A percentile compares a stretch with the other conserved stretches of the same genome.
Evolutionary conservation across 2,329 filamentous ascomycete species (phyloP).

Genomic region (Colletotrichum navitas): DNA sequence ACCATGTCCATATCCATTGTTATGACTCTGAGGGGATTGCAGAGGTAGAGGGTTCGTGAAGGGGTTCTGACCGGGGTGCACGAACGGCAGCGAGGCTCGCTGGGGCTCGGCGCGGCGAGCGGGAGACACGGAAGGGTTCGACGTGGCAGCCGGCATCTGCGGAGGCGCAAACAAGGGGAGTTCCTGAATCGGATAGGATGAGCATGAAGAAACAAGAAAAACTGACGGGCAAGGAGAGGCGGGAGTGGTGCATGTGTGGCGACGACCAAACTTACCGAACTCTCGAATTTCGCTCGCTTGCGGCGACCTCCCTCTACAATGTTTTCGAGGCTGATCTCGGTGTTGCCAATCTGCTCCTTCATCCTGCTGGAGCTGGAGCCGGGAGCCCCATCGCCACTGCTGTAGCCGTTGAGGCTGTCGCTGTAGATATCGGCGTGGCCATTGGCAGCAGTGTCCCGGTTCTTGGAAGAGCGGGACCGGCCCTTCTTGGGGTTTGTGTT

Average conservation of each 20-base stretch:
- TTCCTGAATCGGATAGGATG: slow-evolving; percentile 72
- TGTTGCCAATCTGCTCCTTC: slow-evolving; percentile 90
- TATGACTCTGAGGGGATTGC: slow-evolving; percentile 86
- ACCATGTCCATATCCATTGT: slow-evolving; percentile 65
- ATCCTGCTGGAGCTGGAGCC: slow-evolving; percentile 82
- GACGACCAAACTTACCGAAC: slow-evolving; percentile 83
- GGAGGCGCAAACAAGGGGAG: slow-evolving; percentile 94
- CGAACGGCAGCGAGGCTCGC: slow-evolving; percentile 80
- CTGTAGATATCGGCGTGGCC: slow-evolving; percentile 70
- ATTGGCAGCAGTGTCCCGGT: slow-evolving; percentile 62
- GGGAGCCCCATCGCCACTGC: slow-evolving; percentile 86
- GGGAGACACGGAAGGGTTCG: slow-evolving; percentile 96
- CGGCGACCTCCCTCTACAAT: slow-evolving; percentile 97
- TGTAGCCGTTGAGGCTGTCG: slow-evolving; percentile 81
- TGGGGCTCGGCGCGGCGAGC: slow-evolving; percentile 83
- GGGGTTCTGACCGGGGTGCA: slow-evolving; percentile 80
- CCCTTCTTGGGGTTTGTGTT: slow-evolving; percentile 73
- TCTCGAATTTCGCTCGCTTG: slow-evolving; percentile 95
- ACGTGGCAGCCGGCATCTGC: slow-evolving; percentile 93
- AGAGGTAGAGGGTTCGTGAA: slow-evolving; percentile 83
- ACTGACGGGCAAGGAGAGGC: slow-evolving; percentile 17
- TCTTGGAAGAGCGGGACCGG: slow-evolving; percentile 78
- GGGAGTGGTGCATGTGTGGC: slow-evolving; percentile 2
- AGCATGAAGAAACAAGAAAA: slow-evolving; percentile 46
- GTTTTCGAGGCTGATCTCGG: slow-evolving; percentile 97